Base-by-base conservation (phyloP, 371 early-diverging fungal species). In the Coemansia sp. region DNA sequence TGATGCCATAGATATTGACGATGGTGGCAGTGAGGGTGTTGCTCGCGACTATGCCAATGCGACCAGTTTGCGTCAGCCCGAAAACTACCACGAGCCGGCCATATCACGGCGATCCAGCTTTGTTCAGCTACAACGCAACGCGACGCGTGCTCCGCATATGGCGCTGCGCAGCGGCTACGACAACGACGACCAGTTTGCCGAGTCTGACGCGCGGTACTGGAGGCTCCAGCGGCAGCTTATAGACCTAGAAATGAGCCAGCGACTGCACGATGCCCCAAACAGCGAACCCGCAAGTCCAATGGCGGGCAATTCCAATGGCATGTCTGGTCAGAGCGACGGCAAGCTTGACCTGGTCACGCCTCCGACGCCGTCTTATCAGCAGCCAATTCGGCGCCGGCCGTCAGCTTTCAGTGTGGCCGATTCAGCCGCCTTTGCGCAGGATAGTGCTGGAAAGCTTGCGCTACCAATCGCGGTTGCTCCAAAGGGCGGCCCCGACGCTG, bases 211-310 rank as follows among this genome's bases (percentile, higher is more conserved):
- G 3, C 75, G 70, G 43, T 76, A 71, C 62, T 76, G 71, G 71
- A 61, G 52, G 58, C 68, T 76, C 1, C 76, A 76, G 49, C 76
- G 76, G 36, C 76, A 72, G 62, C 65, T 76, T n/a, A 67, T 76
- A 10, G 64, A 67, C 30, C 11, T 76, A 36, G 73, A 76, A 30
- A 59, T 76, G 76, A 63, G 55, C 56, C 76, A 76, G 45, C 60
- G 49, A 39, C 55, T 32, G 10, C 41, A 26, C 30, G 65, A 16
- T 2, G 4, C 52, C 9, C 32, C 13, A 38, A 31, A 52, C 2
- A 10, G 36, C 2, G 41, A 41, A 0, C 40, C 11, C 14, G 20
- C 53, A 6, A n/a, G 16, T 16, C 13, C 40, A 6, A 40, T 41
- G 7, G 30, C 30, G 10, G 43, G 47, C 10, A 55, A 16, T 3